These are phyloP conservation scores for Chernovozyma sophiae-reginae DNA, from an alignment of 1,139 yeast genomes.

Conservation along the genomic window DNA sequence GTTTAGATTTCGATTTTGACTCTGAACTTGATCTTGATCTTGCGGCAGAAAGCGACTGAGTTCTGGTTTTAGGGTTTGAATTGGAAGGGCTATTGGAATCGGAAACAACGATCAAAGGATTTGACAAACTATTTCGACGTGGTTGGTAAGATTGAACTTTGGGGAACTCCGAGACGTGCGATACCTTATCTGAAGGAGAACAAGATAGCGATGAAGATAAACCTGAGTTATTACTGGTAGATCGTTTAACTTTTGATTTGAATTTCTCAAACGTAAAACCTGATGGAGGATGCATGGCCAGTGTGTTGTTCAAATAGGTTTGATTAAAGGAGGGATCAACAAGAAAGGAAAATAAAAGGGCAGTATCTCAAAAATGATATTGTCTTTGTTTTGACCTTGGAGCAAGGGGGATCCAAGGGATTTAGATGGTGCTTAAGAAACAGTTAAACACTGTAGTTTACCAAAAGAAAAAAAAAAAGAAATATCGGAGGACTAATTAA, in stretches of 20 bases:
- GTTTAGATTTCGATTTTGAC: slow-evolving; percentile 12
- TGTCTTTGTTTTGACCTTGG: no score
- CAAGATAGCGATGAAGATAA: not conserved
- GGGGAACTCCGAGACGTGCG: slow-evolving; percentile 1
- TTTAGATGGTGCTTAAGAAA: no score
- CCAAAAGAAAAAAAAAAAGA: no score
- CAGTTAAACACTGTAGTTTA: no score
- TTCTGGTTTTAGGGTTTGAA: not conserved
- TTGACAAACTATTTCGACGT: slow-evolving; percentile 17
- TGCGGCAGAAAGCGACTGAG: not conserved
- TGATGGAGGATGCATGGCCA: slow-evolving; percentile 1
- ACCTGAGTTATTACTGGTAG: not conserved
- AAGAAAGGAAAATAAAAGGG: no score
- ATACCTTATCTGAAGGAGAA: not conserved
- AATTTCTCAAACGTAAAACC: slow-evolving; percentile 19
- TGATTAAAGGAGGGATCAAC: no score
- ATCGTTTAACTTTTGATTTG: slow-evolving; percentile 15
- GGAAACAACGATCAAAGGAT: slow-evolving; percentile 19
- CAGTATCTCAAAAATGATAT: no score
- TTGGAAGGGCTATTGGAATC: slow-evolving; percentile 9
- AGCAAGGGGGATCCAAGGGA: no score
- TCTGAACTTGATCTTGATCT: slow-evolving; percentile 14
- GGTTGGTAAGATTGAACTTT: not conserved
- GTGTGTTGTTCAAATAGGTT: no score
- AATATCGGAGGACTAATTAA: no score